Conservation (phyloP, 352 stramenopile genomes). For the Phytopythium helicoides region DNA sequence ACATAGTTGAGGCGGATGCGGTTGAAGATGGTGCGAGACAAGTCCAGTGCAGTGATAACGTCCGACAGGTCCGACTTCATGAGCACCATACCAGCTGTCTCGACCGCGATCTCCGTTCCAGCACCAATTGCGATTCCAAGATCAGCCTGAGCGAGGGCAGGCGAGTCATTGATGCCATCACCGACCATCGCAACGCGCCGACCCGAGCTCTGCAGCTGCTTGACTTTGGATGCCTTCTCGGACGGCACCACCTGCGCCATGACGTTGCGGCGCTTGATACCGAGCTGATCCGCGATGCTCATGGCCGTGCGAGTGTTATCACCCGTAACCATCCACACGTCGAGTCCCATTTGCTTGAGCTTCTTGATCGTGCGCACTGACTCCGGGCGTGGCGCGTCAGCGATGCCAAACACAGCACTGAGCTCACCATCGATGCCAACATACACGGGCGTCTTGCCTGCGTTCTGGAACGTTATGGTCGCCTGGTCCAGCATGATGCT, state of each 20-base stretch:
- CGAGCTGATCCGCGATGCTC: conserved; percentile 42
- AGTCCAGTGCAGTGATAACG: conserved; percentile 96
- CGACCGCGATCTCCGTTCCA: conserved; percentile 83
- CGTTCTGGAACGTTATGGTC: conserved; percentile 34
- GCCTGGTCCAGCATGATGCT: conserved; percentile 40
- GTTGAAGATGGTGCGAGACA: conserved; percentile 95
- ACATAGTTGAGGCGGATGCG: conserved; percentile 97
- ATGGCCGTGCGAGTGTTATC: conserved; percentile 62
- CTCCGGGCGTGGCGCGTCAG: conserved; percentile 46
- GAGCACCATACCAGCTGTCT: conserved; percentile 95
- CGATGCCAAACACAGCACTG: conserved; percentile 47
- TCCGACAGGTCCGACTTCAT: conserved; percentile 91
- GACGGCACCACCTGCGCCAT: conserved; percentile 61
- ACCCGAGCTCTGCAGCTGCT: conserved; percentile 58
- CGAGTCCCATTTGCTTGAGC: conserved; percentile 45
- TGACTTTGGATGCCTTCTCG: conserved; percentile 77
- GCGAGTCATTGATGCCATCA: conserved; percentile 71
- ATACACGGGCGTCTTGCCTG: conserved; percentile 55
- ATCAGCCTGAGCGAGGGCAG: conserved; percentile 67
- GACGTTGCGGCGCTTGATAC: conserved; percentile 51
- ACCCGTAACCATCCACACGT: conserved; percentile 76
- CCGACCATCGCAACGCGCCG: conserved; percentile 73
- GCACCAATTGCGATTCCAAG: conserved; percentile 64
- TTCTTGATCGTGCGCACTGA: conserved; percentile 51
- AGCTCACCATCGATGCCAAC: conserved; percentile 49